These are phyloP conservation scores for Trametes gibbosa DNA, from an alignment of 768 basidiomycete species.

Conservation along the genomic window DNA sequence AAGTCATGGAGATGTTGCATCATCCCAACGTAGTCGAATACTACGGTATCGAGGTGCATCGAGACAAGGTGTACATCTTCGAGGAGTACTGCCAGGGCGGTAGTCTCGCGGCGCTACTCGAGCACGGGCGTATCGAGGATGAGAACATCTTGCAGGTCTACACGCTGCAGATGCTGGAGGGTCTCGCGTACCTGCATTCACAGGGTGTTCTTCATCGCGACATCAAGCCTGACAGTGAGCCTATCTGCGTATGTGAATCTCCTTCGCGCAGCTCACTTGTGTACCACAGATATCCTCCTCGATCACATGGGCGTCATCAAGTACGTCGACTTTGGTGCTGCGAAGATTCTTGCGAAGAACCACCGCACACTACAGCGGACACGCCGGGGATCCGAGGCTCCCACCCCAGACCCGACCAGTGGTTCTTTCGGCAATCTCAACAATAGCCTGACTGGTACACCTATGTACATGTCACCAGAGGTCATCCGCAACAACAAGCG, in stretches of 20 bases:
- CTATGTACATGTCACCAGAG: slow-evolving; percentile 99
- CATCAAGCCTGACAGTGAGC: slow-evolving; percentile 97
- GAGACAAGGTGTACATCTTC: slow-evolving; percentile 98
- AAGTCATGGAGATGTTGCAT: slow-evolving; percentile 96
- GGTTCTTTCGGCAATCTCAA: slow-evolving; percentile 48
- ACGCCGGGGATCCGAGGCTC: slow-evolving; percentile 47
- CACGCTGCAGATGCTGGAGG: slow-evolving; percentile 95
- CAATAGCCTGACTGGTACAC: slow-evolving; percentile 93
- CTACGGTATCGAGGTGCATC: slow-evolving; percentile 97
- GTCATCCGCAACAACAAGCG: slow-evolving; percentile 92
- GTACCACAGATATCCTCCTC: slow-evolving; percentile 90
- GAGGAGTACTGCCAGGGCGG: slow-evolving; percentile 98
- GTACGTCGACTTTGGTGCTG: slow-evolving; percentile 96
- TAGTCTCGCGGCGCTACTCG: slow-evolving; percentile 82
- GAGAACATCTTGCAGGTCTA: slow-evolving; percentile 95
- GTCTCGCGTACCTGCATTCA: slow-evolving; percentile 89
- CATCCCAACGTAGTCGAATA: slow-evolving; percentile 99
- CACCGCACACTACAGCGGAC: slow-evolving; percentile 75
- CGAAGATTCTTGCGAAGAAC: slow-evolving; percentile 92
- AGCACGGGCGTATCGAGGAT: slow-evolving; percentile 94
- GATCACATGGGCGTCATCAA: slow-evolving; percentile 91
- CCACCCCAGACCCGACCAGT: slow-evolving; percentile 31
- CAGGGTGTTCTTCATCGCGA: slow-evolving; percentile 93
- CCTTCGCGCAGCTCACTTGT: not conserved
- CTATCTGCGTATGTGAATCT: not conserved